Percentiles rank a stretch among this genome's conserved stretches.
These are phyloP conservation scores for Stromatinia cepivora DNA, from an alignment of 2,329 filamentous ascomycete species.

Conservation along the genomic window DNA sequence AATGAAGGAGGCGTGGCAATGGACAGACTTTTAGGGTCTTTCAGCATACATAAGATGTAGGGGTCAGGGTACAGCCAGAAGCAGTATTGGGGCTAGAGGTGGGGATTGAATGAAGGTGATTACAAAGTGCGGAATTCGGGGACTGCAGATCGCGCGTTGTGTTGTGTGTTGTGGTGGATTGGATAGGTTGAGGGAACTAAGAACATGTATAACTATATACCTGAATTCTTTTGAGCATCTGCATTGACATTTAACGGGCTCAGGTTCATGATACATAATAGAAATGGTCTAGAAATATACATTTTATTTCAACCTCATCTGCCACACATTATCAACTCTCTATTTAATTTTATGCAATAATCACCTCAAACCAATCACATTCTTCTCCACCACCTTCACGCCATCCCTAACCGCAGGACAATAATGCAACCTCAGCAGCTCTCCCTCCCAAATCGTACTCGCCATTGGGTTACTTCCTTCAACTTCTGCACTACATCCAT, in stretches of 20 bases:
- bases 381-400: conserved; percentile 67
- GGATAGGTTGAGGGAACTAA: not conserved
- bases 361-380: conserved; percentile 39
- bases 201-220: conserved; percentile 9
- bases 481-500: conserved; percentile 69
- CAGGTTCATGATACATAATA: not conserved
- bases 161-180: not conserved
- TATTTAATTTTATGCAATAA: not conserved
- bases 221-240: not conserved
- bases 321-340: not conserved
- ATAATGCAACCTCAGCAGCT: conserved; percentile 81
- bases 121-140: not conserved
- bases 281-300: conserved; percentile 6
- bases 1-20: not conserved
- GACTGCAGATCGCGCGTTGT: not conserved
- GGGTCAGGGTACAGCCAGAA: not conserved
- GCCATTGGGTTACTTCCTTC: conserved; percentile 91
- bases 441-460: conserved; percentile 89
- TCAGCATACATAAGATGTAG: not conserved
- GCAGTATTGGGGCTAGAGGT: not conserved
- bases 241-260: conserved; percentile 3
- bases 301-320: conserved; percentile 7
- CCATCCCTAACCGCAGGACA: conserved; percentile 82
- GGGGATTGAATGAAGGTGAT: not conserved
- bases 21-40: not conserved